Evolutionary conservation across 768 basidiomycete species (phyloP).

Genomic region (Boletus rex-veris): DNA sequence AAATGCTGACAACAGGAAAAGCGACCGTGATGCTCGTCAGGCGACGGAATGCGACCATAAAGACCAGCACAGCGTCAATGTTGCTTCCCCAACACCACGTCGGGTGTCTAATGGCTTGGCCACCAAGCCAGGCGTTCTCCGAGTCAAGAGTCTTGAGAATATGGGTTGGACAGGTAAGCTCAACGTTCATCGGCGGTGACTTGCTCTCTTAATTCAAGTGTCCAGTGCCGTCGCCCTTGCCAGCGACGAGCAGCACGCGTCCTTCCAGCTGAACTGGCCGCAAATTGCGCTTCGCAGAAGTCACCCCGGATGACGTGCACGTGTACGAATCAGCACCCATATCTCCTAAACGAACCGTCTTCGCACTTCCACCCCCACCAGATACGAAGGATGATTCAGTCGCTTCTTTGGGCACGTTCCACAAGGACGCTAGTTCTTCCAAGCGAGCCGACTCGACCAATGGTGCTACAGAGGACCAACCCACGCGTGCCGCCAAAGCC

Average conservation of each 20-base stretch:
- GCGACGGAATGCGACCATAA: not conserved
- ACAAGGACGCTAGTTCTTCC: constrained; percentile 8
- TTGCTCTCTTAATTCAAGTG: not conserved
- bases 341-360: constrained; percentile 56
- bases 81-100: constrained; percentile 14
- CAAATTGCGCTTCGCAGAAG: constrained; percentile 71
- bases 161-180: constrained; percentile 21
- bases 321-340: constrained; percentile 81
- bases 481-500: not conserved
- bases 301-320: constrained; percentile 70
- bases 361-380: constrained; percentile 52
- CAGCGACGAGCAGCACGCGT: constrained; percentile 50
- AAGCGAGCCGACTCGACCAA: constrained; percentile 8
- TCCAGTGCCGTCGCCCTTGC: constrained; percentile 40
- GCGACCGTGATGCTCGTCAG: not conserved
- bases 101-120: constrained; percentile 10
- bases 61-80: too few species aligned
- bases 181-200: too few species aligned
- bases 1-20: not conserved
- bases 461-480: not conserved
- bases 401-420: constrained; percentile 41
- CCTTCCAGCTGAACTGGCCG: constrained; percentile 55
- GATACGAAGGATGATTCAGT: constrained; percentile 24
- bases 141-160: constrained; percentile 32
- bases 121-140: constrained; percentile 21